Evolutionary conservation across 2,329 filamentous ascomycete genomes (phyloP).

Genomic region (Thermothelomyces thermophilus): DNA sequence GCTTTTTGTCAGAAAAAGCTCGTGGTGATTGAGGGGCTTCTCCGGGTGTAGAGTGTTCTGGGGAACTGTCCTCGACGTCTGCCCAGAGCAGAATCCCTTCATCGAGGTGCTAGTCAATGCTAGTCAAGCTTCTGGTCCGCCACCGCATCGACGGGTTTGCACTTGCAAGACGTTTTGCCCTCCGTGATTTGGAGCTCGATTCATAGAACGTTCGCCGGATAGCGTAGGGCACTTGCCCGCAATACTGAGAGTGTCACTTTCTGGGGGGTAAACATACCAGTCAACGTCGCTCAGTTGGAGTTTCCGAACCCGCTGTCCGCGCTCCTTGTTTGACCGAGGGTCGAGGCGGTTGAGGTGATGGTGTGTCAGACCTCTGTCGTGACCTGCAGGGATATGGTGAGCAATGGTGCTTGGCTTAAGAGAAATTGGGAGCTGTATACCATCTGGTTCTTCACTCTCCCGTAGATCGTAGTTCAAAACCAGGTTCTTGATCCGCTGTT

Average conservation of each 20-base stretch:
- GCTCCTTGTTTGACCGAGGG: slow-evolving; percentile 49
- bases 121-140: slow-evolving; percentile 22
- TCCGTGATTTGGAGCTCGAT: neutral
- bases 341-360: slow-evolving; percentile 52
- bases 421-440: slow-evolving; percentile 48
- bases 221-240: slow-evolving; percentile 3
- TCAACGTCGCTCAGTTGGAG: slow-evolving; percentile 95
- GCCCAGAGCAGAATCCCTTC: slow-evolving; percentile 17
- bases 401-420: slow-evolving; percentile 43
- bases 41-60: neutral
- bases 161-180: slow-evolving; percentile 6
- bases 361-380: slow-evolving; percentile 44
- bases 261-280: slow-evolving; percentile 57
- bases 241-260: neutral
- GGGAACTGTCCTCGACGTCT: neutral
- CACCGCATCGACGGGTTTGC: slow-evolving; percentile 17
- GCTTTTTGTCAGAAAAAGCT: slow-evolving; percentile 17
- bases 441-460: slow-evolving; percentile 72
- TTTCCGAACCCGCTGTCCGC: slow-evolving; percentile 77
- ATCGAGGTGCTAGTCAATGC: slow-evolving; percentile 25
- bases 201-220: neutral
- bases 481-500: slow-evolving; percentile 96
- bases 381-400: slow-evolving; percentile 41
- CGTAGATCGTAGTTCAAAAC: slow-evolving; percentile 94
- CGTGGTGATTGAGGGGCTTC: neutral